Percentiles rank a stretch among this genome's conserved stretches.
phyloP scores from a whole-genome alignment of 83 land plant genomes.

The Picea engelmannii region DNA sequence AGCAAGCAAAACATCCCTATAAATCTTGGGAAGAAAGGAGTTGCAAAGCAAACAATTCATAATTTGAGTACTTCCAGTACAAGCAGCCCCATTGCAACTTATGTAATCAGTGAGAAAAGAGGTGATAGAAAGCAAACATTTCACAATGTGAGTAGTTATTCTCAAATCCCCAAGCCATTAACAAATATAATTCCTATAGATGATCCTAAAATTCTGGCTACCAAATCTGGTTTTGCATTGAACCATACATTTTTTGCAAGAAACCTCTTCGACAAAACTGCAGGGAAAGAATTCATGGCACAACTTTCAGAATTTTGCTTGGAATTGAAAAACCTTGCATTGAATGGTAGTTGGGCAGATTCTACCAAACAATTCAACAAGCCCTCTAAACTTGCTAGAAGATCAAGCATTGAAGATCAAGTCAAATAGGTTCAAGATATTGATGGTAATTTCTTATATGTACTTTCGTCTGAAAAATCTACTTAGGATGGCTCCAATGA shows the following conservation, averaged over 20 bases:
- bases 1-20: background rate
- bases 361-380: background rate
- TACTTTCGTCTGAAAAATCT: background rate
- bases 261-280: slow-evolving; percentile 25
- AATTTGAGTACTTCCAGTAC: background rate
- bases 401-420: background rate
- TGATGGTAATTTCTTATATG: background rate
- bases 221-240: too few species aligned
- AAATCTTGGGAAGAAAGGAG: slow-evolving; percentile 1
- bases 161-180: too few species aligned
- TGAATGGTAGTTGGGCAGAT: slow-evolving; percentile 9
- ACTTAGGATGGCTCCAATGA: background rate
- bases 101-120: too few species aligned
- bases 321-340: slow-evolving; percentile 33
- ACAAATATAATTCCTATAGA: too few species aligned
- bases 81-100: background rate
- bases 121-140: too few species aligned
- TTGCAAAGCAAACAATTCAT: background rate
- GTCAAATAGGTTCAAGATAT: background rate
- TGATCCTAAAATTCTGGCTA: too few species aligned
- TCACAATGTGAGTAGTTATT: too few species aligned
- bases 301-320: slow-evolving; percentile 53
- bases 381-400: background rate
- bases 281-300: slow-evolving; percentile 36
- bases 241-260: too few species aligned